Conservation (phyloP, 495 filamentous ascomycete species). For the Trypethelium eluteriae region DNA sequence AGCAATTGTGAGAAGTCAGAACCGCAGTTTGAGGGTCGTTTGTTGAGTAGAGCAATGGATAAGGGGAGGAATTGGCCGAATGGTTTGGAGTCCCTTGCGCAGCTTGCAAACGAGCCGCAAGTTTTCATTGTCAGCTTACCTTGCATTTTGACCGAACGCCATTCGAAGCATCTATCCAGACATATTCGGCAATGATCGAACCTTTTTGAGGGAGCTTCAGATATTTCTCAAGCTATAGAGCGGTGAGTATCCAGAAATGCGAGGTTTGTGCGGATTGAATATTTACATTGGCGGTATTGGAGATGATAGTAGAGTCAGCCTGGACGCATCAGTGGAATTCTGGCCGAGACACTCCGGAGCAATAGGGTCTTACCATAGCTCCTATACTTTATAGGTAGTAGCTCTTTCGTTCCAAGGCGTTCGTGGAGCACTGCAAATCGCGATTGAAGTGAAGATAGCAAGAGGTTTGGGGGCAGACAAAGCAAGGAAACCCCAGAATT, state of each 20-base stretch:
- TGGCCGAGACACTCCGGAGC: too few species aligned
- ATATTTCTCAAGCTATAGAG: conserved; percentile 77
- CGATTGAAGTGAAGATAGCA: too few species aligned
- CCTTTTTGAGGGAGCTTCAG: conserved; percentile 83
- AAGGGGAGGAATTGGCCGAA: neutral
- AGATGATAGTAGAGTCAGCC: conserved; percentile 32
- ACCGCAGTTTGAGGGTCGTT: conserved; percentile 8
- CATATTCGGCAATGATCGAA: conserved; percentile 81
- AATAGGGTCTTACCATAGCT: conserved; percentile 22
- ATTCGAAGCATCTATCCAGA: conserved; percentile 85
- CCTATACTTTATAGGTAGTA: neutral
- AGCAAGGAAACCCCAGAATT: neutral
- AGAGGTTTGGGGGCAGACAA: neutral
- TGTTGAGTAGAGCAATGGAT: neutral
- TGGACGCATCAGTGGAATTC: conserved; percentile 7
- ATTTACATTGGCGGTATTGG: conserved; percentile 39
- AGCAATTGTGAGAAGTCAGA: conserved; percentile 23
- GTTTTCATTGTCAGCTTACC: conserved; percentile 49
- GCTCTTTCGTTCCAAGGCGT: too few species aligned
- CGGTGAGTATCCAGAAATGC: conserved; percentile 12
- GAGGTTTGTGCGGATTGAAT: neutral
- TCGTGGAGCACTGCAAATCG: too few species aligned
- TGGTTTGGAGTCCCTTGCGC: too few species aligned
- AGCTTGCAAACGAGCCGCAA: too few species aligned
- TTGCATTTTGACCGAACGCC: conserved; percentile 83